Conservation (phyloP, 2,329 filamentous ascomycete species). For the Diaporthe nobilis region DNA sequence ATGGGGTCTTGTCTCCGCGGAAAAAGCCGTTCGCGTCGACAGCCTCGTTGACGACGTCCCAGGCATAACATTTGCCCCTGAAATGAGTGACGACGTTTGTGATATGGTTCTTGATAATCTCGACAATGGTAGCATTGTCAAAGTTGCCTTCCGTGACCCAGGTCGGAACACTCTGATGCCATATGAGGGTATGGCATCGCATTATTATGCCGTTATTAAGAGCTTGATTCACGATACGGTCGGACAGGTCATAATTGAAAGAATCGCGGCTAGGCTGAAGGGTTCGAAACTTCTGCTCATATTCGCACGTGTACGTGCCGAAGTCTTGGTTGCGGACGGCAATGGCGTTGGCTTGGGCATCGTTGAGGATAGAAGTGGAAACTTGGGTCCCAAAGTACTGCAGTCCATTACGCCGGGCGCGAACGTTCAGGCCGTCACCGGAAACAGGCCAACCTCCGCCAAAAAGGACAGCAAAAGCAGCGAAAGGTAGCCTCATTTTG, state of each 20-base stretch:
- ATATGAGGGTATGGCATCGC: slow-evolving; percentile 70
- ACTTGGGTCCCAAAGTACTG: slow-evolving; percentile 75
- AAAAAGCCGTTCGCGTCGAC: slow-evolving; percentile 68
- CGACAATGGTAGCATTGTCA: slow-evolving; percentile 69
- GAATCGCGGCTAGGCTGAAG: slow-evolving; percentile 68
- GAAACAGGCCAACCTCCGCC: neutral
- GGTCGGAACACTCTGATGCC: slow-evolving; percentile 62
- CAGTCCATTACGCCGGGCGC: slow-evolving; percentile 26
- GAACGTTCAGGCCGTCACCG: slow-evolving; percentile 36
- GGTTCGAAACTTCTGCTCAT: slow-evolving; percentile 72
- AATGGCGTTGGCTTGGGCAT: slow-evolving; percentile 66
- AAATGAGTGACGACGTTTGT: slow-evolving; percentile 67
- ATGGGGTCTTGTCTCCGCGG: slow-evolving; percentile 48
- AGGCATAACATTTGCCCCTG: slow-evolving; percentile 69
- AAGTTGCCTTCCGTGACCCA: slow-evolving; percentile 65
- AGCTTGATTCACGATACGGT: slow-evolving; percentile 54
- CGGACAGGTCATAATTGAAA: slow-evolving; percentile 70
- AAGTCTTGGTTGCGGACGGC: slow-evolving; percentile 68
- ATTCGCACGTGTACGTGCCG: slow-evolving; percentile 73
- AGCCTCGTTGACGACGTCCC: slow-evolving; percentile 75
- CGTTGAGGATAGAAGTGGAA: slow-evolving; percentile 67
- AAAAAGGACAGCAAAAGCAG: neutral
- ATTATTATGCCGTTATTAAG: slow-evolving; percentile 54
- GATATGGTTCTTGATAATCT: slow-evolving; percentile 68
- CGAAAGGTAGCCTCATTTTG: slow-evolving; percentile 10